A percentile compares a stretch with the other conserved stretches of the same genome.
These are phyloP conservation scores for Bimuria novae-zelandiae DNA, from an alignment of 2,329 filamentous ascomycete genomes.

Conservation along the genomic window DNA sequence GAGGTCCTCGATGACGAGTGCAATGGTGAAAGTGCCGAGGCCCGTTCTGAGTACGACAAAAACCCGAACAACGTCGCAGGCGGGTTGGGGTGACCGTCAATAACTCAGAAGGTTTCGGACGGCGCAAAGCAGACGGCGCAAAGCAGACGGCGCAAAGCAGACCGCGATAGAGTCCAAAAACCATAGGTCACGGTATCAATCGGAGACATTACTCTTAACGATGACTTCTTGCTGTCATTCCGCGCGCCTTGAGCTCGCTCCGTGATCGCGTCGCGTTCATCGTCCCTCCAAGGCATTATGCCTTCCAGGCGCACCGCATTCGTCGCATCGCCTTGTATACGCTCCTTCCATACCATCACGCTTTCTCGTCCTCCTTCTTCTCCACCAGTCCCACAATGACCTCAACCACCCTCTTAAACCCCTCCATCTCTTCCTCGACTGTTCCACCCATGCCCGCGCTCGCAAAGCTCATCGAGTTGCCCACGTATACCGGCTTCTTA, in stretches of 20 bases:
- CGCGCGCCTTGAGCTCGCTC: too few relatives aligned
- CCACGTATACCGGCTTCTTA: slow-evolving; percentile 81
- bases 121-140: slow-evolving; percentile 62
- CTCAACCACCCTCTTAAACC: slow-evolving; percentile 74
- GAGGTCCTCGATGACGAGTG: slow-evolving; percentile 58
- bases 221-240: too few relatives aligned
- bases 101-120: slow-evolving; percentile 61
- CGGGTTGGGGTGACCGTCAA: slow-evolving; percentile 51
- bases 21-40: slow-evolving; percentile 47
- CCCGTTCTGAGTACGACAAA: slow-evolving; percentile 47
- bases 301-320: too few relatives aligned
- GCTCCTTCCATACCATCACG: too few relatives aligned
- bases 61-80: slow-evolving; percentile 58
- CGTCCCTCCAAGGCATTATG: too few relatives aligned
- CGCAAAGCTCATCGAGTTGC: slow-evolving; percentile 80
- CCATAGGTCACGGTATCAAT: too few relatives aligned
- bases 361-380: slow-evolving; percentile 13
- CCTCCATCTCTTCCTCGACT: slow-evolving; percentile 93
- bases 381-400: slow-evolving; percentile 64
- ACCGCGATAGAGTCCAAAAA: too few relatives aligned
- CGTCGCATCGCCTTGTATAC: too few relatives aligned
- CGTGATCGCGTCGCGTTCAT: too few relatives aligned
- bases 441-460: slow-evolving; percentile 75
- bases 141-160: slow-evolving; percentile 60
- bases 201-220: too few relatives aligned